Evolutionary conservation across 257 asterid species (phyloP), one percentile per base, ranked within the genome.

Genomic region (Solanum rostratum): DNA sequence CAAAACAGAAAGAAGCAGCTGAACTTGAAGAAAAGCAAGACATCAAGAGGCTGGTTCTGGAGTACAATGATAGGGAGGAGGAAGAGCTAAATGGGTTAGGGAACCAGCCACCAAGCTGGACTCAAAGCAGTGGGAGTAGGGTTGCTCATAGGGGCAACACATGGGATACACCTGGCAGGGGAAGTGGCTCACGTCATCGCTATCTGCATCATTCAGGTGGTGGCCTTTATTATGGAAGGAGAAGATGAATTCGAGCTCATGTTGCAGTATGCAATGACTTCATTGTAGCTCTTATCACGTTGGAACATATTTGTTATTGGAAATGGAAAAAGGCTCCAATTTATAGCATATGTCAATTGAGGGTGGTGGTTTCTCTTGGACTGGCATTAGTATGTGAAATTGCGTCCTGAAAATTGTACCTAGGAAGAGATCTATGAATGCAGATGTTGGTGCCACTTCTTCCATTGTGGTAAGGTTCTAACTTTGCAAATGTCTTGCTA

Each of bases 1-100:
- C 98, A 11, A 97, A 95, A 87, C 97, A 97, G 90, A 92, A 93
- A 86, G 99, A 95, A 92, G 99, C 98, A 15, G 99, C 98, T 13
- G 99, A 97, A 89, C 98, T 95, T 27, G 98, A 97, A 92, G 99
- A 97, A 84, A 97, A 97, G 81, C 96, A 97, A 88, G 98, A 97
- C 90, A 97, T 97, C 85, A 97, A 97, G 86, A 89, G 98, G 87
- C 92, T 92, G 46, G 95, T 97, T 84, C 79, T 97, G 80, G 99
- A 97, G 87, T 97, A 95, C 85, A 97, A 97, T n/a, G 98, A 97
- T 60, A 90, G 99, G 85, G 99, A 97, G 88, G 99, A 97, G 89
- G 99, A 97, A 92, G 98, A 97, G 87, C 91, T 92, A 65, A 89
- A 88, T 74, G 98, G 98, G 80, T 41, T 84, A 54, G 96, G 94